Percentiles rank a stretch among this genome's conserved stretches.
Evolutionary conservation across 139 green algal species (phyloP).

Genomic region (Haematococcus lacustris): DNA sequence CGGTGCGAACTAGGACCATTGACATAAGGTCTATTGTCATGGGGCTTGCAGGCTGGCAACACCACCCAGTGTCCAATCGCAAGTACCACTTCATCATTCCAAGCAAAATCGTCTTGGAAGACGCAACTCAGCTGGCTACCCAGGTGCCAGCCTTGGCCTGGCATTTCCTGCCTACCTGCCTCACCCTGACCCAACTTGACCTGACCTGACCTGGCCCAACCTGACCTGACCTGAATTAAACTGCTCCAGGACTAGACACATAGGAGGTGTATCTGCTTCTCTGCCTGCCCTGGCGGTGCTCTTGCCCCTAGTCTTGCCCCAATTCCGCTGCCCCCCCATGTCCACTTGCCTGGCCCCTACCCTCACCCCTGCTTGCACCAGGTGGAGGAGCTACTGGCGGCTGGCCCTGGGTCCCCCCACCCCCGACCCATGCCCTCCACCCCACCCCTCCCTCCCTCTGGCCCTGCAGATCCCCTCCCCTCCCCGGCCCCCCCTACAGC

Average conservation of each 20-base stretch:
- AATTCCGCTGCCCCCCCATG: too few species aligned
- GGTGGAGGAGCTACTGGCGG: too few species aligned
- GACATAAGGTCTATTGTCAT: not conserved
- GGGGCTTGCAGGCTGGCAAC: conserved; percentile 71
- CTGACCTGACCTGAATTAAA: not conserved
- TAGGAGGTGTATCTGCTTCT: not conserved
- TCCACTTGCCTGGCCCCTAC: too few species aligned
- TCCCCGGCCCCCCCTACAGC: too few species aligned
- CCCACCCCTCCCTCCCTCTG: too few species aligned
- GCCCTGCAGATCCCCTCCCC: too few species aligned
- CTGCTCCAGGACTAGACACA: not conserved
- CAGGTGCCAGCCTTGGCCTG: too few species aligned
- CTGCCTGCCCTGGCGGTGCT: not conserved
- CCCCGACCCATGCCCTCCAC: too few species aligned
- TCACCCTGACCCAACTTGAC: not conserved
- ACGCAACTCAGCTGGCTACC: conserved; percentile 35
- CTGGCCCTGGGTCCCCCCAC: too few species aligned
- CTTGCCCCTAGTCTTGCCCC: not conserved
- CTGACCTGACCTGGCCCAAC: conserved; percentile 3
- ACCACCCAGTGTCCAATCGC: conserved; percentile 70
- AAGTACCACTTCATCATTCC: conserved; percentile 87
- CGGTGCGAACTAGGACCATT: not conserved
- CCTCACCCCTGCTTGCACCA: too few species aligned
- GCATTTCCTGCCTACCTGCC: conserved; percentile 11
- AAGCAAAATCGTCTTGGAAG: conserved; percentile 30